These are phyloP conservation scores for Rhynchosporium agropyri DNA, from an alignment of 2,329 filamentous ascomycete species.

Conservation along the genomic window DNA sequence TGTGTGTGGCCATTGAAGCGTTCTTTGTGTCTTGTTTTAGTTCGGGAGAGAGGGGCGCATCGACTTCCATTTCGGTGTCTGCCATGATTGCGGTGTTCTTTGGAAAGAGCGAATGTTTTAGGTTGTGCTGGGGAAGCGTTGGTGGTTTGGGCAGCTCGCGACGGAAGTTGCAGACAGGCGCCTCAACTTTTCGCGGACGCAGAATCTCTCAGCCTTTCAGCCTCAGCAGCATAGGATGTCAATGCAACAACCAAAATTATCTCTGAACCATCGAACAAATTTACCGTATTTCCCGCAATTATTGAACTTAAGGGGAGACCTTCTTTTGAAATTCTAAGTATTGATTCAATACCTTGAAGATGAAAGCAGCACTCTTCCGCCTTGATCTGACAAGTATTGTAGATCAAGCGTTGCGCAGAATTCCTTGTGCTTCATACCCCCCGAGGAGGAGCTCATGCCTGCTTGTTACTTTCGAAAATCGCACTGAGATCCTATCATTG, in stretches of 20 bases:
- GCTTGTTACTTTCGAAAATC: neutral
- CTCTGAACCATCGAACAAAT: no score
- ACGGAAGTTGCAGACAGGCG: neutral
- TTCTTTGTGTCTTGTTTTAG: slow-evolving; percentile 59
- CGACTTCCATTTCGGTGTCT: slow-evolving; percentile 51
- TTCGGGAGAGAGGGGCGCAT: slow-evolving; percentile 43
- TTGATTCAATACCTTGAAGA: no score
- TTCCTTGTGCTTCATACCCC: no score
- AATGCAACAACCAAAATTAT: neutral
- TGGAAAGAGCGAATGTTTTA: neutral
- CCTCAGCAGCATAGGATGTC: neutral
- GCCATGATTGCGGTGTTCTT: slow-evolving; percentile 43
- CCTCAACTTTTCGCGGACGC: neutral
- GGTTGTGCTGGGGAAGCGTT: neutral
- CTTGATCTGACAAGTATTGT: no score
- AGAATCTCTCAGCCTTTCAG: neutral
- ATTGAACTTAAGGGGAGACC: no score
- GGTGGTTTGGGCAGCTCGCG: neutral
- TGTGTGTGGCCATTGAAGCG: slow-evolving; percentile 70
- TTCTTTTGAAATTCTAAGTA: no score
- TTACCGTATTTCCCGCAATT: no score
- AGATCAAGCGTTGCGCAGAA: no score
- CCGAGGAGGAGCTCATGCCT: no score
- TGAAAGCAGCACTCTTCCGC: no score
- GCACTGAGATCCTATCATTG: neutral